phyloP scores from a whole-genome alignment of 1,139 yeast genomes.

The Debaryomyces udenii region DNA sequence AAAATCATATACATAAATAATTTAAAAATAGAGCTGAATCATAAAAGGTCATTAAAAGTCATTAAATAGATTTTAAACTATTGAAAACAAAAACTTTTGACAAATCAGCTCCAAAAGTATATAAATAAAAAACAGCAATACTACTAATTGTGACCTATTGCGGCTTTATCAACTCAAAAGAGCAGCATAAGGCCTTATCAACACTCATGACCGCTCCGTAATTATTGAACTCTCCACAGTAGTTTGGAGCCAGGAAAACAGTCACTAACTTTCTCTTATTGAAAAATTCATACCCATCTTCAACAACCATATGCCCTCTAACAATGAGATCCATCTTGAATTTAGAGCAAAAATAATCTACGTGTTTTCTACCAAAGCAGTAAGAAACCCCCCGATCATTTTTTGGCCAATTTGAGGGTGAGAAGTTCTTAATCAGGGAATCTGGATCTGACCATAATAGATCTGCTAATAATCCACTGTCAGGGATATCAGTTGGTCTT shows the following conservation, averaged over 20 bases:
- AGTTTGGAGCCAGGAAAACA: constrained; percentile 85
- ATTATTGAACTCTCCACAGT: constrained; percentile 88
- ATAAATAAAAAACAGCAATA: constrained; percentile 6
- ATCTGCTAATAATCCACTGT: constrained; percentile 78
- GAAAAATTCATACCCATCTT: constrained; percentile 89
- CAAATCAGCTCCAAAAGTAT: constrained; percentile 8
- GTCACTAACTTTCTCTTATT: constrained; percentile 78
- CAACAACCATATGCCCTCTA: constrained; percentile 92
- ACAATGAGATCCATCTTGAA: constrained; percentile 81
- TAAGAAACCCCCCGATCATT: constrained; percentile 89
- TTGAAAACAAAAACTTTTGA: constrained; percentile 1
- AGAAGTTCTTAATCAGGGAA: constrained; percentile 48
- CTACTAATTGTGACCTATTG: constrained; percentile 18
- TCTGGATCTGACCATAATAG: constrained; percentile 91
- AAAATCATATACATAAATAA: constrained; percentile 2
- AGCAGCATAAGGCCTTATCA: constrained; percentile 72
- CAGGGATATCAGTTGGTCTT: constrained; percentile 89
- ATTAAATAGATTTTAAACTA: constrained; percentile 1
- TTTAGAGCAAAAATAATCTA: constrained; percentile 66
- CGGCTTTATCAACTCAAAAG: constrained; percentile 83
- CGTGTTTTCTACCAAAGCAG: constrained; percentile 75
- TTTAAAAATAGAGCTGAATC: constrained; percentile 9
- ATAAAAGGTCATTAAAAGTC: constrained; percentile 9
- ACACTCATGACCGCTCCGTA: constrained; percentile 93
- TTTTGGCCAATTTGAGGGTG: constrained; percentile 65